Evolutionary conservation across 257 asterid genomes (phyloP), one percentile per base, ranked within the genome.

Genomic region (Solanum appendiculatum): DNA sequence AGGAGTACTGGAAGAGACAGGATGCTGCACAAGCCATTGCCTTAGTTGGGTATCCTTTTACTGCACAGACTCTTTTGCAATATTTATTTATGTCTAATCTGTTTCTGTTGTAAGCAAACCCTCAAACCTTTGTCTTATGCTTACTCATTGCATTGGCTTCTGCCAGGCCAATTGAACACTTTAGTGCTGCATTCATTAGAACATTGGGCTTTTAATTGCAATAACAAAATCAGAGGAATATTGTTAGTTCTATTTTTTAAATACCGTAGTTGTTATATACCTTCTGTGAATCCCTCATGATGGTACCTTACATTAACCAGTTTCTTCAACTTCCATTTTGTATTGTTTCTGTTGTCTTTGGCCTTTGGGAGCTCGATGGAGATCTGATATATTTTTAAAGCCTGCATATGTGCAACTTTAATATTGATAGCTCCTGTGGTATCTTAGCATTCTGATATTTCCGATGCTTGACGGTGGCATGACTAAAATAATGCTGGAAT

Each of bases 1-100:
- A 87, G 74, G 92, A 90, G 83, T 90, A 89, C 33, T 90, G 92
- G 92, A 89, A 83, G 90, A 89, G 92, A 86, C 92, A 90, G 85
- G 91, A 90, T 83, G 91, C 91, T 77, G 92, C 92, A 74, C 91
- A 90, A 89, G 91, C 83, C 80, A 89, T 90, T 89, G 91, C 91
- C 72, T 89, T 88, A 84, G 92, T 90, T 87, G 84, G 81, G 92
- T 88, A 90, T 75, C 89, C 70, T 77, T 74, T 86, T 82, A 12
- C 15, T 9, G 3, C 88, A 81, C 85, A 48, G 29, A 29, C 21
- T 48, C 85, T 18, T 29, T 16, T 8, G 64, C 40, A 27, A 4
- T 44, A 78, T 44, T 27, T 18, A 81, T 46, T 5, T 18, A 16
- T 46, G 23, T 29, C 10, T 29, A 20, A 18, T 80, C 40, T 29